Evolutionary conservation across 345 rosid genomes (phyloP).

Genomic region (Acer saccharum): DNA sequence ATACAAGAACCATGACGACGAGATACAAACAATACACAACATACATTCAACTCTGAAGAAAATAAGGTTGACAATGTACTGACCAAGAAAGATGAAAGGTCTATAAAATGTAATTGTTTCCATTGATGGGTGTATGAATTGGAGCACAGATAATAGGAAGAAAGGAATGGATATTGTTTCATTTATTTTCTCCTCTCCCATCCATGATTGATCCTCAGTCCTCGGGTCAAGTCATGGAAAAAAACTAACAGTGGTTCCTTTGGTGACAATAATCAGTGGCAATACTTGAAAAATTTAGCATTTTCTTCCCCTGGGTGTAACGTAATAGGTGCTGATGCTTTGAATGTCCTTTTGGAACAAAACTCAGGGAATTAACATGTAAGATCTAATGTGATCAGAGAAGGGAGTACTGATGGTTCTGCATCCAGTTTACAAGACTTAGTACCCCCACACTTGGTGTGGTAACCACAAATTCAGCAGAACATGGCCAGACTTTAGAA

Average conservation of each 20-base stretch:
- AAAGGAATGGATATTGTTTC: conserved; percentile 75
- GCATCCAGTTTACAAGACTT: conserved; percentile 40
- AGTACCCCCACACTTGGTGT: conserved; percentile 23
- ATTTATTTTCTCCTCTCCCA: conserved; percentile 82
- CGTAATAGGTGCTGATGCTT: conserved; percentile 52
- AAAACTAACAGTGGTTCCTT: conserved; percentile 30
- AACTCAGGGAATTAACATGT: conserved; percentile 65
- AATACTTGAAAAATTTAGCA: conserved; percentile 29
- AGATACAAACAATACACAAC: no score
- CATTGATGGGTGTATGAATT: conserved; percentile 36
- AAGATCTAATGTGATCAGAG: conserved; percentile 45
- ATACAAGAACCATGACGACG: no score
- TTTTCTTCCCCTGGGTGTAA: conserved; percentile 40
- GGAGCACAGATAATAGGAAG: conserved; percentile 34
- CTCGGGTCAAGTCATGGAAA: conserved; percentile 30
- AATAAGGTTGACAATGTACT: no score
- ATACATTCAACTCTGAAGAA: no score
- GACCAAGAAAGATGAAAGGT: conserved; percentile 35
- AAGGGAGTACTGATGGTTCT: conserved; percentile 39
- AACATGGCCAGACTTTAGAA: conserved; percentile 36
- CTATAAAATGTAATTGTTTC: conserved; percentile 46
- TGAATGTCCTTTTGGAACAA: conserved; percentile 74
- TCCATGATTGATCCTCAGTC: conserved; percentile 34
- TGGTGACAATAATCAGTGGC: conserved; percentile 22
- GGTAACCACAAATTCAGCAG: conserved; percentile 30